Evolutionary conservation across 1,284 basidiomycete species (phyloP).

Genomic region (Puccinia horiana): DNA sequence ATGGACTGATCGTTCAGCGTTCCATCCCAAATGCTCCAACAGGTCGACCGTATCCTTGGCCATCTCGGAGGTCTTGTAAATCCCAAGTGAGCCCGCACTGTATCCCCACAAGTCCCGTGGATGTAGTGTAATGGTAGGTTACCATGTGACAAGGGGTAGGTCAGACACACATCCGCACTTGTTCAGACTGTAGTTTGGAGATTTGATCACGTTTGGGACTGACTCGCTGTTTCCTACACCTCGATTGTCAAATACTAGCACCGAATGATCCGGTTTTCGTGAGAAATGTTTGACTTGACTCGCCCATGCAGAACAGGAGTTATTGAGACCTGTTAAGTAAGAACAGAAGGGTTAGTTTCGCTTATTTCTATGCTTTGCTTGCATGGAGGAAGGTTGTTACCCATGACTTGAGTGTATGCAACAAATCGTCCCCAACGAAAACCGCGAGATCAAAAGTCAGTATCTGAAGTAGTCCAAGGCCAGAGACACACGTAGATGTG

Average conservation of each 20-base stretch:
- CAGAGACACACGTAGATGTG: neutral
- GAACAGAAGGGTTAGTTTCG: too few relatives aligned
- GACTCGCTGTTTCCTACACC: conserved; percentile 77
- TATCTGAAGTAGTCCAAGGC: too few relatives aligned
- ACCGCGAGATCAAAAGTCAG: neutral
- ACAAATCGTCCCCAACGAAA: neutral
- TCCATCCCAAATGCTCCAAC: conserved; percentile 73
- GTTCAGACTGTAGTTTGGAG: neutral
- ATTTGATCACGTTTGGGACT: conserved; percentile 59
- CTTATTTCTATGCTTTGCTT: too few relatives aligned
- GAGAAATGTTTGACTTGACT: conserved; percentile 58
- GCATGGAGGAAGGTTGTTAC: too few relatives aligned
- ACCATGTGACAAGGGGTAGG: too few relatives aligned
- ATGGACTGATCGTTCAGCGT: conserved; percentile 65
- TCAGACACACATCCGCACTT: too few relatives aligned
- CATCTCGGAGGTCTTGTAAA: conserved; percentile 71
- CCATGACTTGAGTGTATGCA: neutral
- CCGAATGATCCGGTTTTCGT: conserved; percentile 61
- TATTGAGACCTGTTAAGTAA: conserved; percentile 59
- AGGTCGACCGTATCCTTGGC: conserved; percentile 73
- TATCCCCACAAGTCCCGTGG: neutral
- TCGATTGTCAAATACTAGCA: conserved; percentile 82
- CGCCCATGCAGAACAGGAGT: conserved; percentile 56
- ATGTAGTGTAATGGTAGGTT: too few relatives aligned
- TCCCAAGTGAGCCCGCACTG: conserved; percentile 32